Conservation (phyloP, 257 asterid genomes). For the Capsicum pubescens region DNA sequence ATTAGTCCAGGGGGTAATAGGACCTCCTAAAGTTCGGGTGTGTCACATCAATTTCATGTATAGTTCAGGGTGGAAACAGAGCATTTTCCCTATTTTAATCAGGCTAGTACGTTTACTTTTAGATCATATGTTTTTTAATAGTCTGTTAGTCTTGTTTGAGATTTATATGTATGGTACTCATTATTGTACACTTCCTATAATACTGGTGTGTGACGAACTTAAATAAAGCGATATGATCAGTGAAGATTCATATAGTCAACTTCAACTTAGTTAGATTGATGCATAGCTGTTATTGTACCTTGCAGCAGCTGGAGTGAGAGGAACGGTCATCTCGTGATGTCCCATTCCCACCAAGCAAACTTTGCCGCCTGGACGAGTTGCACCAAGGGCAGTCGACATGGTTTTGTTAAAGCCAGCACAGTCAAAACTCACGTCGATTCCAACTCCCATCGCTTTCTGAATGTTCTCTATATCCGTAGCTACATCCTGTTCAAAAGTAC, state of each 20-base stretch:
- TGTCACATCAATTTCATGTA: too few relatives aligned
- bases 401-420: conserved; percentile 89
- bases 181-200: not conserved
- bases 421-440: conserved; percentile 66
- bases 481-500: conserved; percentile 58
- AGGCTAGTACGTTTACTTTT: not conserved
- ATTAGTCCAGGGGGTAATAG: too few relatives aligned
- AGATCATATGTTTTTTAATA: not conserved
- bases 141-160: not conserved
- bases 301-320: conserved; percentile 88
- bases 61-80: too few relatives aligned
- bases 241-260: not conserved
- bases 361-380: conserved; percentile 85
- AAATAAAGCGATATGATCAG: not conserved
- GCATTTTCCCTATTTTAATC: not conserved
- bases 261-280: not conserved
- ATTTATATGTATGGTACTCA: not conserved
- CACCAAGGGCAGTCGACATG: conserved; percentile 85
- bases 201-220: not conserved
- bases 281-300: conserved; percentile 50
- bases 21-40: too few relatives aligned
- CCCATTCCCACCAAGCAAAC: conserved; percentile 96
- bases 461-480: conserved; percentile 63
- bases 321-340: conserved; percentile 74
- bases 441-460: conserved; percentile 66